Conservation (phyloP, 768 basidiomycete genomes). For the Xerocomus brunneocitrinus region DNA sequence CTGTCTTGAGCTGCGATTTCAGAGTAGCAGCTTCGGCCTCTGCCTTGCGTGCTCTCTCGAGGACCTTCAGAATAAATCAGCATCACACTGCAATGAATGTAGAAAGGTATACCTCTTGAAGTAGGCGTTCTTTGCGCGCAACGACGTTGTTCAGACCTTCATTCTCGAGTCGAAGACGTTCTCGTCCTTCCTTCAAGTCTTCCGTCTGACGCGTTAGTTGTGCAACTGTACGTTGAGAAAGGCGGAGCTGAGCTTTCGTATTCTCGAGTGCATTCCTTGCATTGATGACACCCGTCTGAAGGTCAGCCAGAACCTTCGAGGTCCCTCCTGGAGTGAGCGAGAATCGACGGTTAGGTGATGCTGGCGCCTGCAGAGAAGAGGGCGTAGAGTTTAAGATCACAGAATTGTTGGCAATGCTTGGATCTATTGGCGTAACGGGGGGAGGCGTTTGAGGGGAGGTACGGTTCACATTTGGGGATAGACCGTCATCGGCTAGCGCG, state of each 20-base stretch:
- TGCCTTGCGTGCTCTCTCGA: constrained; percentile 82
- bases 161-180: constrained; percentile 78
- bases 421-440: constrained; percentile 34
- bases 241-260: constrained; percentile 73
- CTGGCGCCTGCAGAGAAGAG: constrained; percentile 39
- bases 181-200: constrained; percentile 83
- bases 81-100: not conserved
- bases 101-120: constrained; percentile 67
- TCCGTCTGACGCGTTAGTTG: constrained; percentile 82
- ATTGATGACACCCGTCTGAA: constrained; percentile 78
- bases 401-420: constrained; percentile 25
- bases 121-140: constrained; percentile 76
- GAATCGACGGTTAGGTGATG: constrained; percentile 49
- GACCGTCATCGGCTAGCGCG: constrained; percentile 72
- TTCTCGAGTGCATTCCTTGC: constrained; percentile 81
- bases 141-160: constrained; percentile 87
- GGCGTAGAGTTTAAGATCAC: constrained; percentile 33
- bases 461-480: constrained; percentile 31
- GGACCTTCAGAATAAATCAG: constrained; percentile 41
- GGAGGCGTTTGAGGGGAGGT: constrained; percentile 30
- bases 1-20: constrained; percentile 68
- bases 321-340: constrained; percentile 74
- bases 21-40: constrained; percentile 69
- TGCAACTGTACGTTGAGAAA: constrained; percentile 80
- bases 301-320: constrained; percentile 82